Evolutionary conservation across 345 rosid genomes (phyloP), one percentile per base, ranked within the genome.

Genomic region (Euphorbia pulcherrima): DNA sequence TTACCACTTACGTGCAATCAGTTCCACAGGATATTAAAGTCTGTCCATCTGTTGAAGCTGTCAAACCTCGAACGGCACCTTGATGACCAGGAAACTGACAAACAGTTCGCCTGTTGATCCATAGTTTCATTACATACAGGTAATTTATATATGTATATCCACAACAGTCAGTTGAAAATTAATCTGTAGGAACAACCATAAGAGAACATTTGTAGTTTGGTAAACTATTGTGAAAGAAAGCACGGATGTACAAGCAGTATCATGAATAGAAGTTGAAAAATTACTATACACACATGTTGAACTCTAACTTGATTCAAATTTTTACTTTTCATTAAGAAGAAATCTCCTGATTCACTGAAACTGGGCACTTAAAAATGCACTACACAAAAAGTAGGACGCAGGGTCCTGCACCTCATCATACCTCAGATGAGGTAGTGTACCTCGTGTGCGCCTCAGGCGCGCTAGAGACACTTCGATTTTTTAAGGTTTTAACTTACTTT

Each of bases 41-140:
- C 41, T 73, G 74, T 51, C 97, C 99, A 84, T 95, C 94, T 3
- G 97, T 90, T 21, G 99, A 92, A 28, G 69, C 97, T 27, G 96
- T 77, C 83, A 95, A 82, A 55, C 99, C 99, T 54, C 83, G 84
- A 58, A 92, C 93, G 67, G 96, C 90, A 60, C 97, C 99, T 79
- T 85, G 90, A 81, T 92, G 97, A 52, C 97, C 99, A 55, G 97
- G 96, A 81, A 87, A 95, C 27, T 80, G 94, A 67, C 92, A 87
- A 58, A 94, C 85, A 9, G 97, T 94, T 79, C 81, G 86, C 89
- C 97, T 91, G 81, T 74, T 67, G 61, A 66, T 76, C 41, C 60
- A 69, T 47, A 53, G 29, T 51, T 75, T 60, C 44, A 29, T 51
- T 71, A 69, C 16, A 53, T 27, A 70, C 21, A 57, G 6, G 63